phyloP scores from a whole-genome alignment of 108 stramenopile genomes.

The Aurantiochytrium sp. region DNA sequence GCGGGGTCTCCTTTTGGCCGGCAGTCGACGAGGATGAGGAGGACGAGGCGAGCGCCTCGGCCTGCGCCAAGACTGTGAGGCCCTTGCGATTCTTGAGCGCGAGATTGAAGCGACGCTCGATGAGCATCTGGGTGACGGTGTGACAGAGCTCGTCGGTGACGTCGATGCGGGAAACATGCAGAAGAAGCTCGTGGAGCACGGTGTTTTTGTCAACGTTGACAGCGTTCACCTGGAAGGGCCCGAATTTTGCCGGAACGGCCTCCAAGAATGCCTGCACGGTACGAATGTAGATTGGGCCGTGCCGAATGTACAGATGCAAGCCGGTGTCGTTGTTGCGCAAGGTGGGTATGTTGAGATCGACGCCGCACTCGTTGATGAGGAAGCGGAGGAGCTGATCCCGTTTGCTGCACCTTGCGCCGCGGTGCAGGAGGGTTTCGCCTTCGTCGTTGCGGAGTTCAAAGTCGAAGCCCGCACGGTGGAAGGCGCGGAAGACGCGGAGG shows the following conservation, averaged over 20 bases:
- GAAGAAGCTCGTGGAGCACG: neutral
- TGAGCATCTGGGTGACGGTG: neutral
- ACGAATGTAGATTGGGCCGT: conserved; percentile 12
- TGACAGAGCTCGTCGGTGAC: neutral
- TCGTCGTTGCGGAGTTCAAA: neutral
- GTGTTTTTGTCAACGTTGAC: neutral
- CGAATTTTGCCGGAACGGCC: neutral
- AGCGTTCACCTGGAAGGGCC: neutral
- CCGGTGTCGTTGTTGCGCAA: neutral
- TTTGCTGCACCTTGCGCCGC: neutral
- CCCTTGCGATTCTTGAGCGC: neutral
- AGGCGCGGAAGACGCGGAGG: neutral
- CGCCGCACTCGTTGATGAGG: neutral
- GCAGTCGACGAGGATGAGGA: neutral
- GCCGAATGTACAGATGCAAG: neutral
- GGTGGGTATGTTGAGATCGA: neutral
- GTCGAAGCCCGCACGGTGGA: neutral
- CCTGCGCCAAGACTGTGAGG: neutral
- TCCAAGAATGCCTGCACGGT: neutral
- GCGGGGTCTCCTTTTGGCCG: neutral
- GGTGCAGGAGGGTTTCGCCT: neutral
- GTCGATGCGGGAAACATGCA: neutral
- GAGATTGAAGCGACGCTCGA: neutral
- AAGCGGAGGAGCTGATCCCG: neutral
- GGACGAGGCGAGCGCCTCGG: neutral